Percentiles rank a stretch among this genome's conserved stretches.
These are phyloP conservation scores for Ascochyta fabae DNA, from an alignment of 2,329 filamentous ascomycete genomes.

Conservation along the genomic window DNA sequence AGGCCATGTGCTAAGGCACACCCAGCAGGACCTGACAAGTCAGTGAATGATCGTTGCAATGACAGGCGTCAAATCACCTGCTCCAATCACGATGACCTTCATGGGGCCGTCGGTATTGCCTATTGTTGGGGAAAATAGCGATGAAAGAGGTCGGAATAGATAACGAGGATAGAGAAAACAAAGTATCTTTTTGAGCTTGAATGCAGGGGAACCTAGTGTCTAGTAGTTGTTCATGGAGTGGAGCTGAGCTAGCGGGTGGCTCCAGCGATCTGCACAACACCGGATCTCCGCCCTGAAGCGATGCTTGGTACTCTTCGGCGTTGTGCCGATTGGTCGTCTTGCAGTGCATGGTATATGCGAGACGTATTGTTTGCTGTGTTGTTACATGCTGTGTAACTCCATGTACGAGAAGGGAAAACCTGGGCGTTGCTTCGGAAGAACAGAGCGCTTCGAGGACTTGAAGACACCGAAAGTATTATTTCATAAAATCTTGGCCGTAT, in stretches of 20 bases:
- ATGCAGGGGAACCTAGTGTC: conserved; percentile 12
- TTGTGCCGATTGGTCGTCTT: conserved; percentile 2
- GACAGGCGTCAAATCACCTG: conserved; percentile 18
- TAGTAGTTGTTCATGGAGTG: conserved; percentile 5
- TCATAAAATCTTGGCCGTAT: not conserved
- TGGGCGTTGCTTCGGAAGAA: not conserved
- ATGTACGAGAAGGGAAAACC: not conserved
- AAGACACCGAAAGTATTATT: not conserved
- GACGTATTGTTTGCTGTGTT: not conserved
- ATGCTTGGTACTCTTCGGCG: not conserved
- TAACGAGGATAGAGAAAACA: not conserved
- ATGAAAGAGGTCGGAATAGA: too few relatives aligned
- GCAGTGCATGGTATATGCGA: not conserved
- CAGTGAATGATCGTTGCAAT: not conserved
- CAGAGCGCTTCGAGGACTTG: too few relatives aligned
- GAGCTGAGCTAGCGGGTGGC: conserved; percentile 20
- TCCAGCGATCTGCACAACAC: conserved; percentile 11
- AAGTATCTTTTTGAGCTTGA: not conserved
- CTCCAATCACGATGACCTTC: conserved; percentile 36
- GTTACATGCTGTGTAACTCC: not conserved
- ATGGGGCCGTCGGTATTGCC: conserved; percentile 14
- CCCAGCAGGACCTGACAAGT: conserved; percentile 48
- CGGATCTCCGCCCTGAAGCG: conserved; percentile 30
- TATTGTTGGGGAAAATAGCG: not conserved
- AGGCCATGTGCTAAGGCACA: conserved; percentile 52